Evolutionary conservation across 495 filamentous ascomycete species (phyloP), one percentile per base, ranked within the genome.

Genomic region (Penicillium salamii): DNA sequence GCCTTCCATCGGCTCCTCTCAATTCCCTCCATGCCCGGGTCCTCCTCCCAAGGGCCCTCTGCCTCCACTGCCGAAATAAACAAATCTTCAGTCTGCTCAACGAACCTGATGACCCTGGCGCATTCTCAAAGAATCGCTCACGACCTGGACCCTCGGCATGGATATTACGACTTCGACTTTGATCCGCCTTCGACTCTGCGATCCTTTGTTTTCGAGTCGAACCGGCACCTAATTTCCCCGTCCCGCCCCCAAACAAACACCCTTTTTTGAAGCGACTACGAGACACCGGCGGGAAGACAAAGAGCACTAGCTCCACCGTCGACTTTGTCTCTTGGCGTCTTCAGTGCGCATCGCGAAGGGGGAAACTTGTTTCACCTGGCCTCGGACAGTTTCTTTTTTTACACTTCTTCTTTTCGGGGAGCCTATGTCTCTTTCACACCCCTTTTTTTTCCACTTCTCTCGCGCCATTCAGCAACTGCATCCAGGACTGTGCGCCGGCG

Each of bases 31-130:
- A 57, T 90, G 87, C 81, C 88, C 88, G 3, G 88, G 88, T 60
- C 88, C 88, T 53, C 88, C 88, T 62, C 88, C 88, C 31, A 88
- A 83, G 72, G 81, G 88, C 50, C 88, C 88, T 72, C 84, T 92
- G 15, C 88, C 88, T 64, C 87, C 87, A 64, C 79, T 90, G 31
- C 88, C 88, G 61, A 88, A 88, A 76, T 81, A 86, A 68, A 77
- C 64, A 42, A 39, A 42, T n/a, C 50, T 47, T 5, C 17, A 15
- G 31, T 46, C 24, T 17, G 21, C 21, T 54, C 56, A 58, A 68
- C 57, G 68, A 67, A 59, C 51, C 50, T 67, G 61, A 74, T 62
- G 70, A 74, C 61, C 50, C 55, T 48, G 58, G 61, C 49, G 52
- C 52, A 65, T 53, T 61, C 59, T 54, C 42, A 48, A 53, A n/a